Base-by-base conservation (phyloP, 805 yeast genomes). In the Starmerella riodocensis region DNA sequence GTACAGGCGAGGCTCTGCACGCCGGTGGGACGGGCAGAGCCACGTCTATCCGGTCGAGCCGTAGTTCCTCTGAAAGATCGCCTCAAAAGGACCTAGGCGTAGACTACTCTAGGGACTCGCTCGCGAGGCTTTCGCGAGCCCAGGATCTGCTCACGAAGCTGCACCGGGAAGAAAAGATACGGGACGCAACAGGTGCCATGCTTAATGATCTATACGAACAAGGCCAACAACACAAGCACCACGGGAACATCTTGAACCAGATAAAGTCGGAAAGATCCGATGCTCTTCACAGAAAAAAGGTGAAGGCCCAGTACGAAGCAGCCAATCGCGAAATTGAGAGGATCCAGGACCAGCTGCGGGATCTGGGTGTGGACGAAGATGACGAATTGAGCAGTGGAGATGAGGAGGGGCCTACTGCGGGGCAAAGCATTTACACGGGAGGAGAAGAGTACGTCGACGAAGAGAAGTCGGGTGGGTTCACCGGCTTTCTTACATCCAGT, bases 361-460 rank as follows among this genome's bases (percentile, higher is more conserved):
- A 83, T 36, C 61, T 86, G 23, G 75, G 51, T 3, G 26, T 36
- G 27, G 45, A 44, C 34, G 44, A 39, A n/a, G 45, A 46, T 16
- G 53, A 46, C 37, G 50, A 69, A 2, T 54, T 78, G 14, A 64
- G 71, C 33, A 43, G 44, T 28, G 47, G 42, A 7, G 49, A 43
- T 23, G 49, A 45, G 31, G 47, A 40, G 14, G 42, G 21, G 4
- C 33, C 34, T 3, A 34, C 29, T 11, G 36, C 21, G 9, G 37
- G 37, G 23, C 13, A 31, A 13, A 39, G 38, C 27, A 36, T 32
- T n/a, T 19, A 28, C 32, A n/a, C 27, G 3, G 18, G 5, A n/a
- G 13, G n/a, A 16, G 42, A 27, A 25, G 43, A 36, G n/a, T 45
- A 37, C 23, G 14, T 18, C 8, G 12, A 3, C 13, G 7, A 34